phyloP scores from a whole-genome alignment of 352 stramenopile genomes.

The Blastocystis sp. region DNA sequence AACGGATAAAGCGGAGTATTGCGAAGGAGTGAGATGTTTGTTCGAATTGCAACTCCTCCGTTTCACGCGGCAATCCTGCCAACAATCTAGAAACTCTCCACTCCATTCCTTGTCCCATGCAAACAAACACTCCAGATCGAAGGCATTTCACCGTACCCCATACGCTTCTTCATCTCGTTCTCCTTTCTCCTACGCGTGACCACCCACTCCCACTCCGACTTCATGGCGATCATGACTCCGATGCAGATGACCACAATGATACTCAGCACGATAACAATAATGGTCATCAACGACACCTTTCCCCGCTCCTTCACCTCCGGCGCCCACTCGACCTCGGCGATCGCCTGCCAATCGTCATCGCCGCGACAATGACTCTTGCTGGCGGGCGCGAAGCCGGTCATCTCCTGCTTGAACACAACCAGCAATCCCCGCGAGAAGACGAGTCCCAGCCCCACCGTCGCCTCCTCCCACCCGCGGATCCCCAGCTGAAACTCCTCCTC shows the following conservation, averaged over 20 bases:
- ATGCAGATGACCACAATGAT: conserved; percentile 16
- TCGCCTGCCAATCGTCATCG: not conserved
- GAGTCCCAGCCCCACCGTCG: not conserved
- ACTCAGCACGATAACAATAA: not conserved
- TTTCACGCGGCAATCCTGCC: no score
- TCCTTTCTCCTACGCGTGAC: not conserved
- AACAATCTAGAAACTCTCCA: not conserved
- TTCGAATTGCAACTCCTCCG: no score
- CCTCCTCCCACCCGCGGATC: not conserved
- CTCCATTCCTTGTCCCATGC: not conserved
- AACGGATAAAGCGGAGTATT: no score
- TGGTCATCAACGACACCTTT: not conserved
- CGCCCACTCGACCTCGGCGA: conserved; percentile 20
- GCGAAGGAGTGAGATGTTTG: no score
- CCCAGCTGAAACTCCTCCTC: not conserved
- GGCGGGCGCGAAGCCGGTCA: not conserved
- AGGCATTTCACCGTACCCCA: not conserved
- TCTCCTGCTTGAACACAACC: not conserved
- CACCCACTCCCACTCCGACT: not conserved
- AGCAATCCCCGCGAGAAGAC: conserved; percentile 15
- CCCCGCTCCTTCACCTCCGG: not conserved
- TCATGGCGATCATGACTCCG: not conserved
- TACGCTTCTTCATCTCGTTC: not conserved
- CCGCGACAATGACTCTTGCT: conserved; percentile 3
- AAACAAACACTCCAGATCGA: not conserved